These are phyloP conservation scores for Arabis alpina DNA, from an alignment of 345 rosid genomes.

Conservation along the genomic window DNA sequence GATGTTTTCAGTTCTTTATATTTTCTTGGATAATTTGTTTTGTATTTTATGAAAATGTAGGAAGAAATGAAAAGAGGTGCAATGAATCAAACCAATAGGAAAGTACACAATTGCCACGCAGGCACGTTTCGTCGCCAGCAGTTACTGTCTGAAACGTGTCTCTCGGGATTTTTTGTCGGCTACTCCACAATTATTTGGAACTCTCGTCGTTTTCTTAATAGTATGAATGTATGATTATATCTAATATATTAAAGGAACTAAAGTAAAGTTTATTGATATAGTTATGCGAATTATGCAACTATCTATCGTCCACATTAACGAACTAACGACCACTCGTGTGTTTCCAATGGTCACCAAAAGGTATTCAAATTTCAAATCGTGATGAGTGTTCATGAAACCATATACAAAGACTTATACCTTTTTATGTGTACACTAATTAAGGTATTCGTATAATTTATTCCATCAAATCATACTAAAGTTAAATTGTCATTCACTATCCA, in stretches of 20 bases:
- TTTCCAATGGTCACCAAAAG: background rate
- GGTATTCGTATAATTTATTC: too few relatives aligned
- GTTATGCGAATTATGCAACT: conserved; percentile 16
- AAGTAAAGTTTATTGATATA: background rate
- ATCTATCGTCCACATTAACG: conserved; percentile 29
- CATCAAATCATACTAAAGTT: too few relatives aligned
- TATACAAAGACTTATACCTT: too few relatives aligned
- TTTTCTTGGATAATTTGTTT: background rate
- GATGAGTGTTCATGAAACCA: background rate
- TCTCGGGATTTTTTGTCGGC: conserved; percentile 42
- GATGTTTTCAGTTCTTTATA: background rate
- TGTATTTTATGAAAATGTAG: too few relatives aligned
- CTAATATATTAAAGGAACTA: background rate
- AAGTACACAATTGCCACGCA: conserved; percentile 39
- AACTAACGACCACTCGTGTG: conserved; percentile 35
- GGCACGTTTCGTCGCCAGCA: conserved; percentile 41
- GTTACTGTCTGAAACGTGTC: conserved; percentile 42
- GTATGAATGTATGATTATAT: background rate
- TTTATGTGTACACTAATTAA: too few relatives aligned
- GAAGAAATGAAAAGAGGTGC: conserved; percentile 19
- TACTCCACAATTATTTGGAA: conserved; percentile 42
- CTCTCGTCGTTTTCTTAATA: conserved; percentile 33
- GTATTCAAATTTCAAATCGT: background rate
- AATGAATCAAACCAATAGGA: conserved; percentile 38
- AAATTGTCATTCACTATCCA: background rate